These are phyloP conservation scores for Backusella circina DNA, from an alignment of 192 early-diverging fungal genomes.

Conservation along the genomic window DNA sequence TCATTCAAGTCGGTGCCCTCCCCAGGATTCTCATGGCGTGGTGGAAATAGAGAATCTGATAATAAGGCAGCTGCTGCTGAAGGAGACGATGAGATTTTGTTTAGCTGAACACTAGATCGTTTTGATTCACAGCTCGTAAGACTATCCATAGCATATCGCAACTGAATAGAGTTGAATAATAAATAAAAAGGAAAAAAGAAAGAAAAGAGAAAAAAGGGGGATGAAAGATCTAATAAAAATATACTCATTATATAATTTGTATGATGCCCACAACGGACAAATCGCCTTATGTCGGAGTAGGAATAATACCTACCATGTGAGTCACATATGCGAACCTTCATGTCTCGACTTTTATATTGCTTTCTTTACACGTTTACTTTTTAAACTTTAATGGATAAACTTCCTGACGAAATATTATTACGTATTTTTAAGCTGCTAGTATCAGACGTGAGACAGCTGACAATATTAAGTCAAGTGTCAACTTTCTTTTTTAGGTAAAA, in stretches of 20 bases:
- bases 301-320: not conserved
- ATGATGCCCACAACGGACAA: too few species aligned
- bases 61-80: constrained; percentile 29
- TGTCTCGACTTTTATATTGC: not conserved
- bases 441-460: constrained; percentile 4
- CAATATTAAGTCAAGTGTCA: not conserved
- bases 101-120: not conserved
- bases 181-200: not conserved
- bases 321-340: not conserved
- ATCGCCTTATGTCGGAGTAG: not conserved
- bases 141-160: constrained; percentile 2
- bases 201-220: not conserved
- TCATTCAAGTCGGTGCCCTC: constrained; percentile 31
- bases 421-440: constrained; percentile 7
- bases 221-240: not conserved
- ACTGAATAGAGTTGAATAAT: not conserved
- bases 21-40: constrained; percentile 16
- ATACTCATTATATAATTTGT: not conserved
- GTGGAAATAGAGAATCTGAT: constrained; percentile 34
- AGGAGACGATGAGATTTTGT: constrained; percentile 10
- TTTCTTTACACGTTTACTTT: not conserved
- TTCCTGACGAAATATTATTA: constrained; percentile 25
- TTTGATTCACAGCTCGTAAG: not conserved
- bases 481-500: constrained; percentile 9
- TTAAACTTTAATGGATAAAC: constrained; percentile 13